Base-by-base conservation (phyloP, 2,329 filamentous ascomycete species). In the Dactylella cylindrospora region DNA sequence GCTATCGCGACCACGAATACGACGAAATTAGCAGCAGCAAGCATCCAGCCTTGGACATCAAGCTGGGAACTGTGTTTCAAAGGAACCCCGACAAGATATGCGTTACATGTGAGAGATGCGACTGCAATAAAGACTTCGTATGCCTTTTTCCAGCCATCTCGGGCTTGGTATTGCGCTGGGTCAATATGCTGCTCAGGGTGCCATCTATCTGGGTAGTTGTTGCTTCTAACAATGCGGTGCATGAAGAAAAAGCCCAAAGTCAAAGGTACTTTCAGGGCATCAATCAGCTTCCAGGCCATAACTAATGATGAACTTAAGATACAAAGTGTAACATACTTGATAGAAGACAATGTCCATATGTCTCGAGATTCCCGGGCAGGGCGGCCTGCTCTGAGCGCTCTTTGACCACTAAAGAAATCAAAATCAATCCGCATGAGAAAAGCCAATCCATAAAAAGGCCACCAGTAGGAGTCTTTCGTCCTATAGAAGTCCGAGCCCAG, bases 391-490 rank as follows among this genome's bases (percentile, higher is more conserved):
- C 39, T 10, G 22, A 17, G 3, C 39, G 22, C 17, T 13, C 13
- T 13, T 28, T 26, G 10, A 43, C n/a, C 5, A 26, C 22, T 5
- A 9, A 29, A 12, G 39, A 17, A 29, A n/a, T 15, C 13, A 43
- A 15, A 15, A 43, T 26, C 3, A 43, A 9, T 2, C 15, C 3
- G 23, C 22, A 28, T 3, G 39, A 28, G 23, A 43, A 43, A 17
- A 43, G 28, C 39, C 39, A 43, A 29, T 43, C 23, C 7, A 43
- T n/a, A 3, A 43, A 7, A 13, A 43, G 39, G 2, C 39, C 39
- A 2, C 39, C 39, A 9, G 39, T 26, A 8, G 39, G 39, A n/a
- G 39, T 43, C 8, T 15, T 26, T 3, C 19, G 22, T 7, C 23
- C 23, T 17, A 4, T 17, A 10, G 39, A 43, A 6, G 19, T 15